Base-by-base conservation (phyloP, 305 asterid species). In the Stenogyne calaminthoides region DNA sequence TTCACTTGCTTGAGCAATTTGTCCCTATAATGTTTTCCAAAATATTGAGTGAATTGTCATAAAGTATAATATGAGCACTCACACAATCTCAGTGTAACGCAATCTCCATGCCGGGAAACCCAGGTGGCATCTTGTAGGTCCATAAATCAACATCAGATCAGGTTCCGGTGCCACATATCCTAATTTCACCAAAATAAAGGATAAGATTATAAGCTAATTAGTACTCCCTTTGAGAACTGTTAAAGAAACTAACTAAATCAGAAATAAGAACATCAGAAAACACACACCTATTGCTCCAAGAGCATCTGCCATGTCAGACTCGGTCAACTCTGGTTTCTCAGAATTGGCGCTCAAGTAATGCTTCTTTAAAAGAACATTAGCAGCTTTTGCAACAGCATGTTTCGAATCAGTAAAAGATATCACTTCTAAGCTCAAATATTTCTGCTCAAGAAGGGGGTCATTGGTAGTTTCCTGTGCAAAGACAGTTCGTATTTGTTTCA, bases 31-130 rank as follows among this genome's bases (percentile, higher is more conserved):
- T 55, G 67, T 34, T 67, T 52, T 39, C 56, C 18, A 42, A 68
- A 73, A 66, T 18, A 16, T 18, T 42, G 60, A 22, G 55, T 8
- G 55, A 32, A 68, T 34, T 39, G 5, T 11, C 67, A 55, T 55
- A n/a, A 51, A 76, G 55, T 9, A 58, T 44, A 59, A 77, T 16
- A 39, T 51, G 64, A 73, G 34, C 46, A 86, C 99, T 90, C 68
- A 92, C 99, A 86, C 93, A 58, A 94, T 90, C 88, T 94, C 99
- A 14, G 98, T 88, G 84, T 94, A 94, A 59, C 95, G 96, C 64
- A 90, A 78, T 83, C 98, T 90, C 99, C 99, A 94, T 37, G 98
- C 89, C n/a, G 98, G 99, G 82, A 92, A 94, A 11, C 99, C 99
- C 49, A 88, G 80, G 83, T 94, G 98, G 86, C 98, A 87, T 86